These are phyloP conservation scores for Lactarius hatsudake DNA, from an alignment of 768 basidiomycete species.

Conservation along the genomic window DNA sequence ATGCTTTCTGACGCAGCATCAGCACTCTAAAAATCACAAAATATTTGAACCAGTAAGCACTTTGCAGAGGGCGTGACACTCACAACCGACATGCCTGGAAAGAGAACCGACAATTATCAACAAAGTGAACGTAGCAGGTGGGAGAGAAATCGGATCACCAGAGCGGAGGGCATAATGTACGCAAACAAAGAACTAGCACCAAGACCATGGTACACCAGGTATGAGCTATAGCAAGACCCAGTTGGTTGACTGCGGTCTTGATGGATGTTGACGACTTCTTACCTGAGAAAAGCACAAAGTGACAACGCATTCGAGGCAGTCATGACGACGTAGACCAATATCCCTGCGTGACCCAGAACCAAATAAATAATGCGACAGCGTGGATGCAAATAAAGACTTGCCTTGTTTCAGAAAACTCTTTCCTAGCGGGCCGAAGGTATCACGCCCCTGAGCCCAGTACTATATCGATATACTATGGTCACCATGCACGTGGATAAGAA, in stretches of 20 bases:
- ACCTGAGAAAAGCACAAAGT: slow-evolving; percentile 21
- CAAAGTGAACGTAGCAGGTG: no score
- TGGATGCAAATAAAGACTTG: slow-evolving; percentile 1
- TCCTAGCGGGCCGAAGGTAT: slow-evolving; percentile 17
- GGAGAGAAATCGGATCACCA: no score
- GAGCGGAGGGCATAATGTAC: no score
- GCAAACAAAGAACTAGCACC: no score
- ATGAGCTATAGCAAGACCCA: not conserved
- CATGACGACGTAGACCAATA: slow-evolving; percentile 24
- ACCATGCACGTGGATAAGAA: not conserved
- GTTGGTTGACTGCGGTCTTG: not conserved
- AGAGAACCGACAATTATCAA: no score
- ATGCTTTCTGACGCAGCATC: no score
- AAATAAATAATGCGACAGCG: not conserved
- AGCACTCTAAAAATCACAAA: no score
- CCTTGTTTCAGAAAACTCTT: slow-evolving; percentile 26
- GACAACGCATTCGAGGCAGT: slow-evolving; percentile 21
- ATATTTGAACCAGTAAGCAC: no score
- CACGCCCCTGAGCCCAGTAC: slow-evolving; percentile 20
- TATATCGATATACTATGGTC: not conserved
- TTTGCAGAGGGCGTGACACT: no score
- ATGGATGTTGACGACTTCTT: not conserved
- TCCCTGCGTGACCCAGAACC: slow-evolving; percentile 11
- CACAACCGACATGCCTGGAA: no score
- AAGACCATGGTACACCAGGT: no score